phyloP scores from a whole-genome alignment of 2,329 filamentous ascomycete species.

The Tothia fuscella region DNA sequence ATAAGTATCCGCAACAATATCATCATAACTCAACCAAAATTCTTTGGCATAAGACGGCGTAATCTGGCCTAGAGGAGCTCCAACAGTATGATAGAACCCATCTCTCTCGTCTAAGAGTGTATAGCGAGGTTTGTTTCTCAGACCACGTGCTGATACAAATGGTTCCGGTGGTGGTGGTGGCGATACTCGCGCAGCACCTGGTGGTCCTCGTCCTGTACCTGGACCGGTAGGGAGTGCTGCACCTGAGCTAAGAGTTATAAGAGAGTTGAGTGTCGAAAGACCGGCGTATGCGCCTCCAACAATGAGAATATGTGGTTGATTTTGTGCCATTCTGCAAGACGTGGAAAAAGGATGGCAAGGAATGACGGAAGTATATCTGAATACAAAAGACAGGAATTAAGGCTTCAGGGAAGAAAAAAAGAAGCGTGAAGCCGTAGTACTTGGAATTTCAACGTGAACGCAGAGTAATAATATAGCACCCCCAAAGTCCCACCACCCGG shows the following conservation, averaged over 20 bases:
- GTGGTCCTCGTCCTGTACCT: conserved; percentile 10
- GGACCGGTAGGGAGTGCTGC: conserved; percentile 29
- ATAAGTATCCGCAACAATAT: conserved; percentile 54
- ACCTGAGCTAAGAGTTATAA: conserved; percentile 53
- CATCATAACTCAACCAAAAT: conserved; percentile 57
- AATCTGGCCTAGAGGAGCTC: conserved; percentile 59
- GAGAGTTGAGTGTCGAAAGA: conserved; percentile 52
- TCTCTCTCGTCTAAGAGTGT: conserved; percentile 70
- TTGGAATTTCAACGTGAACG: too few species aligned
- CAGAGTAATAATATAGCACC: too few species aligned
- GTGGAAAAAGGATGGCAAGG: conserved; percentile 1
- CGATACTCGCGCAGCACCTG: neutral
- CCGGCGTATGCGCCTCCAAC: conserved; percentile 65
- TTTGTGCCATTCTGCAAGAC: neutral
- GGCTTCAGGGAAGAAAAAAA: too few species aligned
- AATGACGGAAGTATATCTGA: too few species aligned
- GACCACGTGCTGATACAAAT: neutral
- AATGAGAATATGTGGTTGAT: conserved; percentile 40
- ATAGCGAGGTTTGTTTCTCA: conserved; percentile 7
- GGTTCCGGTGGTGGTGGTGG: neutral
- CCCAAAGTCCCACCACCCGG: too few species aligned
- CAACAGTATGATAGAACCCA: conserved; percentile 71
- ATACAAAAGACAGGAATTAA: too few species aligned
- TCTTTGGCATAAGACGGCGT: conserved; percentile 51
- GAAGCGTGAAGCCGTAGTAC: too few species aligned